Base-by-base conservation (phyloP, 116 monocot species). In the Phalaenopsis hybrid region DNA sequence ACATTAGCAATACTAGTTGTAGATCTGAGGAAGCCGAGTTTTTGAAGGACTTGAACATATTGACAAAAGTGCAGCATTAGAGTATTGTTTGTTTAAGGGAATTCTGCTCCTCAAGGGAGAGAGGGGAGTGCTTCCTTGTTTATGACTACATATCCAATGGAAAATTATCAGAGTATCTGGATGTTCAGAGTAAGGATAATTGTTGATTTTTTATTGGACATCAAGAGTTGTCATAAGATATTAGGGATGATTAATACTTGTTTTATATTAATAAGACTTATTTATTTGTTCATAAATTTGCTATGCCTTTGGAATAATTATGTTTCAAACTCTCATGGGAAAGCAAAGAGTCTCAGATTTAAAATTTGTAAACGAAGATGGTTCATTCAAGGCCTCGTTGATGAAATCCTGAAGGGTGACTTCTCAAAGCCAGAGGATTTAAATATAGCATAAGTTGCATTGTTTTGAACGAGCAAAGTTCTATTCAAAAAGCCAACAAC, bases 101-200 rank as follows among this genome's bases (percentile, higher is more conserved):
- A 8, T 86, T 86, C 59, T 86, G 82, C 75, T 82, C 51, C 73
- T 86, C 86, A 61, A 82, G 74, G 25, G 86, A 34, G n/a, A 86
- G 86, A 82, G 86, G 86, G 58, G 86, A 86, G 61, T 86, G 86
- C 33, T 86, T 86, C 51, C 82, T 86, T 43, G 74, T 86, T 1
- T 86, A 86, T 63, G 79, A 86, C 79, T 82, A 74, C 23, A 79
- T 86, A 9, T 34, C 74, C 4, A 82, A 82, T 59, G 86, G 86
- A 21, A 74, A 44, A 63, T 52, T 86, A 81, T 82, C 78, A 9
- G 57, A 82, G 79, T 86, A 82, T 65, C 49, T 86, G 31, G 82
- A 79, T 82, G 69, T 79, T 74, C 59, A 82, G 48, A 59, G 72
- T 5, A 63, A 75, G 44, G 67, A 75, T 25, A 21, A n/a, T 44